Evolutionary conservation across 176 grass and related monocot genomes (phyloP).

Genomic region (Rhipidocladum racemiflorum): DNA sequence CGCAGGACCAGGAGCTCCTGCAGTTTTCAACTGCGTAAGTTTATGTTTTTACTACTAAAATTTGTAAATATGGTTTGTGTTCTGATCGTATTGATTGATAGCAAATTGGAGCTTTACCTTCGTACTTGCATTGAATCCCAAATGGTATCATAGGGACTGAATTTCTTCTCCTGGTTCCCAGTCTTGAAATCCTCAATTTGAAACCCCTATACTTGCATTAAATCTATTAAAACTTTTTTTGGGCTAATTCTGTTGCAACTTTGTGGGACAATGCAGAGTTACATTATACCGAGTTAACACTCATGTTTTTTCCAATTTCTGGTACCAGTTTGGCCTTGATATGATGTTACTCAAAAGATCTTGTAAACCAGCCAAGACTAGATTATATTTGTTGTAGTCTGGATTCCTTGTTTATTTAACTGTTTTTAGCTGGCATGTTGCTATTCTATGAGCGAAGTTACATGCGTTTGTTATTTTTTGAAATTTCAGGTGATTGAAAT

Average conservation of each 20-base stretch:
- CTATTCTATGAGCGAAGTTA: constrained; percentile 9
- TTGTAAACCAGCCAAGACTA: neutral
- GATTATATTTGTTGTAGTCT: neutral
- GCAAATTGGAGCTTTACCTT: neutral
- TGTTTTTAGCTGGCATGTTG: constrained; percentile 4
- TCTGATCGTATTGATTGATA: neutral
- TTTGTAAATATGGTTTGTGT: neutral
- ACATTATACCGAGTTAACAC: neutral
- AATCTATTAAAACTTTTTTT: neutral
- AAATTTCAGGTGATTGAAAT: constrained; percentile 83
- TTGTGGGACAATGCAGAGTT: neutral
- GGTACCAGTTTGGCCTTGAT: neutral
- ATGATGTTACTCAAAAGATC: constrained; percentile 1
- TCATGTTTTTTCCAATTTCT: neutral
- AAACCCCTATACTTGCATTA: constrained; percentile 1
- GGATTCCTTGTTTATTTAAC: neutral
- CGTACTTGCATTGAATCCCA: constrained; percentile 3
- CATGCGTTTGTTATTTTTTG: neutral
- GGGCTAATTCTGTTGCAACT: neutral
- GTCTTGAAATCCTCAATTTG: neutral
- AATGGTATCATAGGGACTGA: neutral
- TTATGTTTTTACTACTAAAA: constrained; percentile 24
- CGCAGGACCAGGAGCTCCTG: constrained; percentile 91
- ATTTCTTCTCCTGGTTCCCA: neutral
- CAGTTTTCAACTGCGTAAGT: constrained; percentile 96